These are phyloP conservation scores for Straminergon stramineum DNA, from an alignment of 225 moss, liverwort and hornwort genomes.

Conservation along the genomic window DNA sequence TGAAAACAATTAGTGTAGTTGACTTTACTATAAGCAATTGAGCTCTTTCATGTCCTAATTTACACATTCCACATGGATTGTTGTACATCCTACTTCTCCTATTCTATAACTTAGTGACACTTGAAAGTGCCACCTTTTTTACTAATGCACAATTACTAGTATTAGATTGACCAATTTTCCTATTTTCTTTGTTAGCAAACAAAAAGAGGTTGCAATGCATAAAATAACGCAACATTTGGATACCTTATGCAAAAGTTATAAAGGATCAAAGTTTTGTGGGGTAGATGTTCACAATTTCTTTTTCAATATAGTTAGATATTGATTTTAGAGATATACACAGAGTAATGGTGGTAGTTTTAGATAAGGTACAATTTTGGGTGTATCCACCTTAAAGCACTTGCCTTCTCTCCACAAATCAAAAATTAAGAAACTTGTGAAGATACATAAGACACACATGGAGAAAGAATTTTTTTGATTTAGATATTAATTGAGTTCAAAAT, in stretches of 20 bases:
- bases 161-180: background rate
- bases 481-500: background rate
- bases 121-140: rapidly evolving
- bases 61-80: background rate
- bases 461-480: background rate
- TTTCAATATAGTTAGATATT: background rate
- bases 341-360: background rate
- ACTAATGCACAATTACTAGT: background rate
- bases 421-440: background rate
- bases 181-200: too few species aligned
- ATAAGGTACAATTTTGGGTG: background rate
- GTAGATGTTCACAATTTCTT: background rate
- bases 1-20: background rate
- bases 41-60: background rate
- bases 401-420: background rate
- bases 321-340: rapidly evolving
- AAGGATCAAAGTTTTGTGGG: rapidly evolving
- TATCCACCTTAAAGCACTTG: too few species aligned
- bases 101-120: background rate
- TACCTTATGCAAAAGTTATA: rapidly evolving
- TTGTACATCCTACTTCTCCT: background rate
- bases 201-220: rapidly evolving
- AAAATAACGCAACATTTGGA: background rate
- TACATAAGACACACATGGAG: background rate
- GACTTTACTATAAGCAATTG: rapidly evolving